Percentiles rank a stretch among this genome's conserved stretches.
phyloP scores from a whole-genome alignment of 2,329 filamentous ascomycete species.

The Aspergillus felis region DNA sequence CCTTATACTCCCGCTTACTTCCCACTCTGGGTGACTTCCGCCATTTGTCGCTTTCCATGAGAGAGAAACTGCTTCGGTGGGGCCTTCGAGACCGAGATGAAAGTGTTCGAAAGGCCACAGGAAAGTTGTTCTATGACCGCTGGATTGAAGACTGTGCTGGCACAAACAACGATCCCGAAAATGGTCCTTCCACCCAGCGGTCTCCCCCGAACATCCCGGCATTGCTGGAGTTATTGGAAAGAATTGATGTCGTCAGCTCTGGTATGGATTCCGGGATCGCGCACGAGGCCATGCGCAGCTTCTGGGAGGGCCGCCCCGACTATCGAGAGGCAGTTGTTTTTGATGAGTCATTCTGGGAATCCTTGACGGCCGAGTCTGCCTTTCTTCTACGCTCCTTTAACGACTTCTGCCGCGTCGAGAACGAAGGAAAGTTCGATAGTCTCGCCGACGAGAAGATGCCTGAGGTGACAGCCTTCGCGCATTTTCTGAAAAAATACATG shows the following conservation, averaged over 20 bases:
- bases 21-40: constrained; percentile 91
- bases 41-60: constrained; percentile 85
- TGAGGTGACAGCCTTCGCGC: constrained; percentile 86
- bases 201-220: constrained; percentile 72
- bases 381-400: constrained; percentile 94
- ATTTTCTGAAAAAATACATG: constrained; percentile 78
- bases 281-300: constrained; percentile 88
- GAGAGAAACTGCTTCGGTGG: constrained; percentile 94
- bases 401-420: constrained; percentile 76
- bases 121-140: constrained; percentile 84
- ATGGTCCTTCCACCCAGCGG: constrained; percentile 46
- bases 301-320: constrained; percentile 84
- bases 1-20: constrained; percentile 80
- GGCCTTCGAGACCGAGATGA: constrained; percentile 91
- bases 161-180: constrained; percentile 56
- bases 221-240: constrained; percentile 82
- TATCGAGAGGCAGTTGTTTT: constrained; percentile 45
- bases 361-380: constrained; percentile 68
- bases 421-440: constrained; percentile 68
- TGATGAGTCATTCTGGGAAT: constrained; percentile 45
- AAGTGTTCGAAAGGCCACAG: constrained; percentile 86
- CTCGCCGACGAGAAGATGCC: constrained; percentile 90
- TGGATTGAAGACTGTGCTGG: constrained; percentile 96
- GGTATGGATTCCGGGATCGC: constrained; percentile 87
- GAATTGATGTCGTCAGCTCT: constrained; percentile 88